Evolutionary conservation across 1,284 basidiomycete species (phyloP).

Genomic region (Peniophora sp.): DNA sequence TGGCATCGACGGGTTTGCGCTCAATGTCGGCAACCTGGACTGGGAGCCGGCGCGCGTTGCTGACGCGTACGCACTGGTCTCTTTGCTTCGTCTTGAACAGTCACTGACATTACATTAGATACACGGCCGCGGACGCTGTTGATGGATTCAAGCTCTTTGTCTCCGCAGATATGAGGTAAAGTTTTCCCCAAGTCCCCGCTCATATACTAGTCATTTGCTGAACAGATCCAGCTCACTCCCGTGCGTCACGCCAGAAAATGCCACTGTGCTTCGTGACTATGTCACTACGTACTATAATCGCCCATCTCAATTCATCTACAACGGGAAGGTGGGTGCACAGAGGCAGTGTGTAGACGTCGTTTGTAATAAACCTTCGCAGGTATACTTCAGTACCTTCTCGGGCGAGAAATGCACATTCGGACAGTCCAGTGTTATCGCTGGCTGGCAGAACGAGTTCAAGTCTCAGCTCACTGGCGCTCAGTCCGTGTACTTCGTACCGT

Average conservation of each 20-base stretch:
- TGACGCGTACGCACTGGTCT: constrained; percentile 52
- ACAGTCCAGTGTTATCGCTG: constrained; percentile 18
- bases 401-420: constrained; percentile 46
- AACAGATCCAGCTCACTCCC: constrained; percentile 18
- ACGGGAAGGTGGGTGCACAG: constrained; percentile 19
- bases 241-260: constrained; percentile 30
- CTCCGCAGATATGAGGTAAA: constrained; percentile 75
- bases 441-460: constrained; percentile 25
- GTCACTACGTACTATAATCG: constrained; percentile 32
- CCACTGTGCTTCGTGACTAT: constrained; percentile 27
- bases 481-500: constrained; percentile 24
- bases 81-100: too few species aligned
- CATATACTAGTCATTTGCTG: too few species aligned
- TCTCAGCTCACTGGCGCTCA: constrained; percentile 15
- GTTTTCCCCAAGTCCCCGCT: too few species aligned
- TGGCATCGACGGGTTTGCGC: constrained; percentile 62
- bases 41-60: constrained; percentile 60
- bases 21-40: constrained; percentile 57
- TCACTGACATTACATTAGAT: constrained; percentile 37
- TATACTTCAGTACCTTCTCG: constrained; percentile 46
- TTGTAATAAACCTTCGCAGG: background rate
- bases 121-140: constrained; percentile 49
- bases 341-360: too few species aligned
- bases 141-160: constrained; percentile 71
- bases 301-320: constrained; percentile 33